Evolutionary conservation across 1,284 basidiomycete species (phyloP).

Genomic region (Polyporus tsugae): DNA sequence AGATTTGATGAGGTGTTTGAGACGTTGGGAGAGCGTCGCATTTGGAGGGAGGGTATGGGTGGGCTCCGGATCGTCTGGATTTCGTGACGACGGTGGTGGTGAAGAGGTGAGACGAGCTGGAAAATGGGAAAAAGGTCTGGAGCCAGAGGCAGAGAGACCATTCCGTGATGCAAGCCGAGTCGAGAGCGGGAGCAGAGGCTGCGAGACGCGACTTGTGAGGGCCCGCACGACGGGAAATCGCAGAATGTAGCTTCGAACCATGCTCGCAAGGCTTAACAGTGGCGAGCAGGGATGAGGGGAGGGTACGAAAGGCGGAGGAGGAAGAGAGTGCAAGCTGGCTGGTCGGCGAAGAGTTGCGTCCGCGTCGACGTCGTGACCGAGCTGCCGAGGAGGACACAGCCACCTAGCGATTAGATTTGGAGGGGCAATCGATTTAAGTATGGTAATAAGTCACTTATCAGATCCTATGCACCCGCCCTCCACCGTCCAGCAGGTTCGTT

Average conservation of each 20-base stretch:
- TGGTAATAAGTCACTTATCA: neutral
- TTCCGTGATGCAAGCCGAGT: slow-evolving; percentile 36
- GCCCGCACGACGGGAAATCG: slow-evolving; percentile 45
- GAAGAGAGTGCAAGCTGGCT: neutral
- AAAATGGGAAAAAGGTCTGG: slow-evolving; percentile 59
- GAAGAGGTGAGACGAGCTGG: slow-evolving; percentile 51
- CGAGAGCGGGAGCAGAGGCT: slow-evolving; percentile 50
- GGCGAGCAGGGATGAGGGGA: neutral
- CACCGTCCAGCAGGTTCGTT: neutral
- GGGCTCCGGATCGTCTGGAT: slow-evolving; percentile 28
- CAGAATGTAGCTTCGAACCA: slow-evolving; percentile 43
- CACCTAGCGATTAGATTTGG: slow-evolving; percentile 19
- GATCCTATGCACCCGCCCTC: slow-evolving; percentile 5
- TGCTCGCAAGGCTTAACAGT: slow-evolving; percentile 18
- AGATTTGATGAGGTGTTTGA: slow-evolving; percentile 88
- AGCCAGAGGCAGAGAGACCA: slow-evolving; percentile 36
- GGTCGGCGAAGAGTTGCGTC: slow-evolving; percentile 16
- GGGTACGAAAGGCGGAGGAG: slow-evolving; percentile 10
- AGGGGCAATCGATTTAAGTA: neutral
- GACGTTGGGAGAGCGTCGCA: slow-evolving; percentile 70
- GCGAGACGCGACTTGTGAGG: slow-evolving; percentile 45
- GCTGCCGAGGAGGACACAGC: slow-evolving; percentile 19
- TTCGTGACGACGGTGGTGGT: slow-evolving; percentile 34
- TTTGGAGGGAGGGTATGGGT: slow-evolving; percentile 48
- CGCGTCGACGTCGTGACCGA: slow-evolving; percentile 20